These are phyloP conservation scores for Claviceps humidiphila DNA, from an alignment of 2,329 filamentous ascomycete species.

Conservation along the genomic window DNA sequence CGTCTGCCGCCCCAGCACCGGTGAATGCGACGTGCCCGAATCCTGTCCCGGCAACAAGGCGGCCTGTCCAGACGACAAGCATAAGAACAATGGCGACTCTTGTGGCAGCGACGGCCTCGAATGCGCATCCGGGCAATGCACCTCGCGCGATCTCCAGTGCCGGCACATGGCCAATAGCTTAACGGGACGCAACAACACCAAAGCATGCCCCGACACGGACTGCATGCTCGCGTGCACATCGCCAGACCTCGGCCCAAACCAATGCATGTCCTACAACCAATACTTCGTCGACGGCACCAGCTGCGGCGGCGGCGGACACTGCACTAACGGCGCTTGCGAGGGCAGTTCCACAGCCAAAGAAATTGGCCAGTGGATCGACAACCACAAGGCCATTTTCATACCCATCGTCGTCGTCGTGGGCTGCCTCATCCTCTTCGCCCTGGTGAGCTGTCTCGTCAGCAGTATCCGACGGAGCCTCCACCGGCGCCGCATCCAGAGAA, in stretches of 20 bases:
- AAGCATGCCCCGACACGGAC: slow-evolving; percentile 52
- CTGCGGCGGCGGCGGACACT: slow-evolving; percentile 69
- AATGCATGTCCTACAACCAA: slow-evolving; percentile 68
- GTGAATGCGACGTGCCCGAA: slow-evolving; percentile 76
- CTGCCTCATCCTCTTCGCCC: slow-evolving; percentile 52
- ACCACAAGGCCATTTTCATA: slow-evolving; percentile 72
- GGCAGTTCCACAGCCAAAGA: slow-evolving; percentile 58
- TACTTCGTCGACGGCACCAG: slow-evolving; percentile 88
- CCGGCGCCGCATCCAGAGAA: not conserved
- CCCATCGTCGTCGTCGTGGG: slow-evolving; percentile 59
- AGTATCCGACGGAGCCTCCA: slow-evolving; percentile 17
- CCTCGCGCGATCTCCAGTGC: slow-evolving; percentile 81
- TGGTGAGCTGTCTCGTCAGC: slow-evolving; percentile 53
- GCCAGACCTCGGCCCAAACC: slow-evolving; percentile 48
- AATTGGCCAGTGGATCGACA: slow-evolving; percentile 60
- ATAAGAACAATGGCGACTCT: slow-evolving; percentile 51
- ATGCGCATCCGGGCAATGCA: slow-evolving; percentile 91
- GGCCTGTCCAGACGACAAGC: slow-evolving; percentile 61
- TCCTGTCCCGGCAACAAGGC: slow-evolving; percentile 61
- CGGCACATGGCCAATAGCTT: slow-evolving; percentile 67
- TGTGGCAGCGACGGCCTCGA: slow-evolving; percentile 56
- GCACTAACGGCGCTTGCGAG: slow-evolving; percentile 63
- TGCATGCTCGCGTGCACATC: slow-evolving; percentile 69
- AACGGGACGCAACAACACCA: slow-evolving; percentile 61
- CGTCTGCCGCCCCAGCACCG: slow-evolving; percentile 68